phyloP scores from a whole-genome alignment of 768 basidiomycete species.

The Trametes meyenii region DNA sequence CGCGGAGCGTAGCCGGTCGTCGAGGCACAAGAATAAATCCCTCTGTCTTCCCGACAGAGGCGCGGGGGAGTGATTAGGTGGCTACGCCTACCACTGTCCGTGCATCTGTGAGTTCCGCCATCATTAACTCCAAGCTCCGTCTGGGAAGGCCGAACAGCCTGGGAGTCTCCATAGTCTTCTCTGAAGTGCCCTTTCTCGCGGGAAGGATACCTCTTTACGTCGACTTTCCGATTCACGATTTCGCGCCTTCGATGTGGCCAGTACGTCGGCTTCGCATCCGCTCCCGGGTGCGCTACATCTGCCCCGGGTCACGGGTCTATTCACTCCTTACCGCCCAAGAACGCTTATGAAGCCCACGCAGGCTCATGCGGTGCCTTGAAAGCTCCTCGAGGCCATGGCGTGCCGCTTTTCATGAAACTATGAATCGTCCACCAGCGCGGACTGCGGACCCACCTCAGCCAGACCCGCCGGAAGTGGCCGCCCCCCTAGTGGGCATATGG shows the following conservation, averaged over 20 bases:
- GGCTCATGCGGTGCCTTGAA: conserved; percentile 15
- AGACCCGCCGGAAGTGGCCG: conserved; percentile 1
- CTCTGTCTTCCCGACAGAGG: background rate
- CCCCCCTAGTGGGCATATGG: conserved; percentile 4
- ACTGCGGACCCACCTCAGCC: conserved; percentile 2
- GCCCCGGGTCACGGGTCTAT: background rate
- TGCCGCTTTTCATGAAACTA: conserved; percentile 16
- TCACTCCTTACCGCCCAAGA: conserved; percentile 1
- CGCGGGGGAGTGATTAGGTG: background rate
- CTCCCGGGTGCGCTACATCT: conserved; percentile 5
- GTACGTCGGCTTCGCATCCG: conserved; percentile 3
- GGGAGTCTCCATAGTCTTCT: background rate
- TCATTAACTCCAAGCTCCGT: background rate
- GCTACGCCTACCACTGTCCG: too few species aligned
- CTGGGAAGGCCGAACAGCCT: background rate
- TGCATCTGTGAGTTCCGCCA: background rate
- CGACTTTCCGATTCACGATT: background rate
- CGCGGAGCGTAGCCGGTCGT: conserved; percentile 1
- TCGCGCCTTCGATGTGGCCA: background rate
- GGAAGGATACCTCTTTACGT: conserved; percentile 10
- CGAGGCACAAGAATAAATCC: background rate
- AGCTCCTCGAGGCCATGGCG: conserved; percentile 12
- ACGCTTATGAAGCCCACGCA: background rate
- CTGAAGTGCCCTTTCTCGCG: conserved; percentile 2
- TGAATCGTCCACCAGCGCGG: conserved; percentile 6